Percentiles rank a stretch among this genome's conserved stretches.
phyloP scores from a whole-genome alignment of 1,284 basidiomycete species.

The Hemileia vastatrix region DNA sequence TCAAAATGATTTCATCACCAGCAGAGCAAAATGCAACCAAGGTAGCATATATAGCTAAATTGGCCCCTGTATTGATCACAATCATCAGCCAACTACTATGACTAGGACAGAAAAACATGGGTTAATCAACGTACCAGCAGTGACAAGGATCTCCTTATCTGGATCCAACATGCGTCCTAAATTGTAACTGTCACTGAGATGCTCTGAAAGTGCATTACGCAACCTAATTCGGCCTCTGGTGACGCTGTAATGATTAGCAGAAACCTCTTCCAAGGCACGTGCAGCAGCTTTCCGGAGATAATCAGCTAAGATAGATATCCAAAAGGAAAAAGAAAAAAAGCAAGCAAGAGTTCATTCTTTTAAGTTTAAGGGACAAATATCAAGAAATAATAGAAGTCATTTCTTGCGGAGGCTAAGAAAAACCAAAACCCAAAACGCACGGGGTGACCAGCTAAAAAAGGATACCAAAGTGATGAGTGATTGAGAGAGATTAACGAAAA shows the following conservation, averaged over 20 bases:
- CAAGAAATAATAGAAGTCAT: neutral
- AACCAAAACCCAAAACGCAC: neutral
- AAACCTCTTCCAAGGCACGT: conserved; percentile 58
- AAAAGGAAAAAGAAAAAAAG: neutral
- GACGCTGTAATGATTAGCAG: conserved; percentile 70
- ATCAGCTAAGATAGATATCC: conserved; percentile 29
- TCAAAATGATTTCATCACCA: conserved; percentile 95
- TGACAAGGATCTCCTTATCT: conserved; percentile 82
- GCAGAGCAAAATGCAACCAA: conserved; percentile 76
- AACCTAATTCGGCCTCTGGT: conserved; percentile 76
- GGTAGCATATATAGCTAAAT: conserved; percentile 74
- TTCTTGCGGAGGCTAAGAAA: conserved; percentile 12
- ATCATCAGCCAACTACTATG: conserved; percentile 21
- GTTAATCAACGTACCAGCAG: conserved; percentile 62
- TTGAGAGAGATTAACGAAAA: neutral
- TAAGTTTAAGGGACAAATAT: neutral
- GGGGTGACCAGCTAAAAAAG: neutral
- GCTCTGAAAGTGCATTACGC: conserved; percentile 68
- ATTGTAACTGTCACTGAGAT: conserved; percentile 53
- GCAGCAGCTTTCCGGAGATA: conserved; percentile 72
- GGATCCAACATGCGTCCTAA: conserved; percentile 66
- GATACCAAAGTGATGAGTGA: neutral
- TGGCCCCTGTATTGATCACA: neutral
- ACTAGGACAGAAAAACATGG: conserved; percentile 8
- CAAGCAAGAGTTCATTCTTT: neutral